Conservation (phyloP, 306 rosid genomes). For the Carpinus viminea region DNA sequence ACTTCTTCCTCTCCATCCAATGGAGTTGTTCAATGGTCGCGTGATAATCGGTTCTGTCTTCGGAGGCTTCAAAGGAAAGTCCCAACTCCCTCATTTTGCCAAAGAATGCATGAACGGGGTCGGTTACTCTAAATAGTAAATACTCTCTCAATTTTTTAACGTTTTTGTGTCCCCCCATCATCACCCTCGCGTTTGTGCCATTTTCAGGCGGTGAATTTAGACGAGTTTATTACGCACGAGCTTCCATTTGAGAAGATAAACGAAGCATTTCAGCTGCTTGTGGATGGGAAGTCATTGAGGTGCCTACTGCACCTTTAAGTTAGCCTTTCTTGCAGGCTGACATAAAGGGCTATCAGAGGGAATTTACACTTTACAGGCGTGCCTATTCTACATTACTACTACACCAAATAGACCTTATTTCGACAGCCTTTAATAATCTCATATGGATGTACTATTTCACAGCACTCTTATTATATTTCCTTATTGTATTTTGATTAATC, state of each 20-base stretch:
- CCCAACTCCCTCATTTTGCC: conserved; percentile 72
- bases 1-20: conserved; percentile 74
- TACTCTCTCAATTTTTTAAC: neutral
- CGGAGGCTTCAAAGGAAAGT: conserved; percentile 83
- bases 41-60: conserved; percentile 51
- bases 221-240: conserved; percentile 78
- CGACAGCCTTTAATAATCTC: neutral
- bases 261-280: conserved; percentile 63
- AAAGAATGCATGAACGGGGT: conserved; percentile 66
- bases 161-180: no score
- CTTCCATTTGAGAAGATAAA: conserved; percentile 79
- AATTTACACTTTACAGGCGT: neutral
- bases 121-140: conserved; percentile 7
- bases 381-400: neutral
- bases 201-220: conserved; percentile 60
- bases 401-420: neutral
- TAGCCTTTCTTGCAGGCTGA: neutral
- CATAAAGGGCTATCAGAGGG: neutral
- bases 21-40: conserved; percentile 79
- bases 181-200: neutral
- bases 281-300: conserved; percentile 65
- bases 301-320: conserved; percentile 55
- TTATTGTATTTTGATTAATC: neutral
- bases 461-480: neutral
- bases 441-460: neutral